Conservation (phyloP, 2,329 filamentous ascomycete genomes). For the Cadophora sp. region DNA sequence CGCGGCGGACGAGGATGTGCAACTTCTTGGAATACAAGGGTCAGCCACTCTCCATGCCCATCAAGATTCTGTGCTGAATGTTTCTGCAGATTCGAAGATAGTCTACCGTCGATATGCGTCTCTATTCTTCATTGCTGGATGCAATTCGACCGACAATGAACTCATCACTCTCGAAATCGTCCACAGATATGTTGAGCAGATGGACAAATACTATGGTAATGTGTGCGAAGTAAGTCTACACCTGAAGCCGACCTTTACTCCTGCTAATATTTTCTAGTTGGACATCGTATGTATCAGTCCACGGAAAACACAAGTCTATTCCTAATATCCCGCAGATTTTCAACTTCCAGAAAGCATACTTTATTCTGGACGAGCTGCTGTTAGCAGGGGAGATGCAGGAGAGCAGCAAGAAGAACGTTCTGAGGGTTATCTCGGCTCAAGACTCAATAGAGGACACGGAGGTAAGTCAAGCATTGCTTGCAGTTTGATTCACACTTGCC, state of each 20-base stretch:
- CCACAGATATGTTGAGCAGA: slow-evolving; percentile 99
- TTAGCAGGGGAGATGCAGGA: slow-evolving; percentile 97
- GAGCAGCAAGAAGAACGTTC: slow-evolving; percentile 98
- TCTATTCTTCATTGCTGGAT: slow-evolving; percentile 98
- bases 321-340: slow-evolving; percentile 68
- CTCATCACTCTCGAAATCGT: slow-evolving; percentile 98
- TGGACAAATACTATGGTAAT: slow-evolving; percentile 99
- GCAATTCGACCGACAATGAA: slow-evolving; percentile 96
- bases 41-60: slow-evolving; percentile 46
- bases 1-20: slow-evolving; percentile 97
- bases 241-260: neutral
- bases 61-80: slow-evolving; percentile 16
- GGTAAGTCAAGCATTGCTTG: slow-evolving; percentile 61
- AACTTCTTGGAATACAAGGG: slow-evolving; percentile 99
- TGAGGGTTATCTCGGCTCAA: slow-evolving; percentile 95
- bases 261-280: slow-evolving; percentile 33
- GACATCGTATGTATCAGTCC: slow-evolving; percentile 37
- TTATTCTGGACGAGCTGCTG: slow-evolving; percentile 95
- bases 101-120: slow-evolving; percentile 99
- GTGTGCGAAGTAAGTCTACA: slow-evolving; percentile 80
- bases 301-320: neutral
- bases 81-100: slow-evolving; percentile 84
- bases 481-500: neutral
- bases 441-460: slow-evolving; percentile 99
- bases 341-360: slow-evolving; percentile 99